Conservation (phyloP, 2,329 filamentous ascomycete genomes). For the Botrytis deweyae region DNA sequence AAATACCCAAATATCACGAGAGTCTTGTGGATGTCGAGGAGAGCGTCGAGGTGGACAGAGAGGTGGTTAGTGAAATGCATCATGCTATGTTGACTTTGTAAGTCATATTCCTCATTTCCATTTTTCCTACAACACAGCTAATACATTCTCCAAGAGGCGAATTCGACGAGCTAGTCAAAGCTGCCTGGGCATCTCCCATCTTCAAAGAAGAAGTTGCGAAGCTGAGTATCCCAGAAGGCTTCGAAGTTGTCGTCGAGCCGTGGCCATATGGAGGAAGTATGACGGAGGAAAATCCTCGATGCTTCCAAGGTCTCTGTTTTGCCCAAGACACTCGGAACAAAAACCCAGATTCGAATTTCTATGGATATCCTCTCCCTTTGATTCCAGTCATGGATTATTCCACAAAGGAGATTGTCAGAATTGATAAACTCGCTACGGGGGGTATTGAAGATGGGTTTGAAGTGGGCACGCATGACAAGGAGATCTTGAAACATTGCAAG, state of each 20-base stretch:
- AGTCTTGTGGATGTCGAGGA: slow-evolving; percentile 50
- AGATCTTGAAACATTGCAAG: slow-evolving; percentile 46
- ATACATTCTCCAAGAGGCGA: background rate
- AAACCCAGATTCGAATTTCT: slow-evolving; percentile 45
- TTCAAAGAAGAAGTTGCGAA: slow-evolving; percentile 12
- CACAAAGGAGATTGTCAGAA: slow-evolving; percentile 47
- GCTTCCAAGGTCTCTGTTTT: slow-evolving; percentile 55
- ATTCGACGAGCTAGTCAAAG: slow-evolving; percentile 7
- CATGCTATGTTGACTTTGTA: slow-evolving; percentile 51
- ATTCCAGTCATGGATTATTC: slow-evolving; percentile 49
- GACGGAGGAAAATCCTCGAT: slow-evolving; percentile 47
- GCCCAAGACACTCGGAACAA: slow-evolving; percentile 43
- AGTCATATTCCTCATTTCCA: slow-evolving; percentile 28
- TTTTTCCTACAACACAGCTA: background rate
- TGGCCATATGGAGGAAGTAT: slow-evolving; percentile 54
- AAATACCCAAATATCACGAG: slow-evolving; percentile 54
- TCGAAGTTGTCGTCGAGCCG: slow-evolving; percentile 53
- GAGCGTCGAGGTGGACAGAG: slow-evolving; percentile 45
- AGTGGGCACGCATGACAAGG: slow-evolving; percentile 45
- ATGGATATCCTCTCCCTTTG: slow-evolving; percentile 51
- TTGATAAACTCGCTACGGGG: slow-evolving; percentile 47
- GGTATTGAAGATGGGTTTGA: slow-evolving; percentile 43
- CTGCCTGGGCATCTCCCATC: background rate
- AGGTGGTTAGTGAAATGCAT: slow-evolving; percentile 47
- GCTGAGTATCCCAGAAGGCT: slow-evolving; percentile 54